Evolutionary conservation across 2,329 filamentous ascomycete species (phyloP).

Genomic region (Aspergillus transmontanensis): DNA sequence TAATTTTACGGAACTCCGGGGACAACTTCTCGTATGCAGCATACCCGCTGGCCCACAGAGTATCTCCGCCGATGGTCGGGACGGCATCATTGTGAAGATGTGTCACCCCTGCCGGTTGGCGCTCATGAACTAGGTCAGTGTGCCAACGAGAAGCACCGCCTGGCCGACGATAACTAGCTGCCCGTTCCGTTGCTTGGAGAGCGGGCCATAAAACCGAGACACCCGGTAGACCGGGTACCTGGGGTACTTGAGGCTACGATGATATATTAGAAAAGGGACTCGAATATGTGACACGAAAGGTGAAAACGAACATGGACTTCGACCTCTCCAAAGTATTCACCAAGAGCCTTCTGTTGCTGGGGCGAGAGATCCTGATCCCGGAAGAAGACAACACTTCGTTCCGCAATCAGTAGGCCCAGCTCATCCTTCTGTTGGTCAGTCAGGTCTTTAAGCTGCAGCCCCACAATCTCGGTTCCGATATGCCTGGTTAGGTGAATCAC

Average conservation of each 20-base stretch:
- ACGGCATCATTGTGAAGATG: slow-evolving; percentile 71
- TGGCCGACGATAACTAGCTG: slow-evolving; percentile 65
- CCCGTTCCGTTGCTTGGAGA: slow-evolving; percentile 62
- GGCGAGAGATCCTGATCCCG: slow-evolving; percentile 63
- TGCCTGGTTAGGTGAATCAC: slow-evolving; percentile 64
- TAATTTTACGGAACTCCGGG: slow-evolving; percentile 68
- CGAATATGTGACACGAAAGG: too few species aligned
- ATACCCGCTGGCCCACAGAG: slow-evolving; percentile 72
- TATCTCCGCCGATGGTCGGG: slow-evolving; percentile 67
- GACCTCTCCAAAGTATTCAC: slow-evolving; percentile 65
- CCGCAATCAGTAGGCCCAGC: slow-evolving; percentile 63
- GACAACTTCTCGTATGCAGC: slow-evolving; percentile 73
- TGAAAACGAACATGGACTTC: slow-evolving; percentile 63
- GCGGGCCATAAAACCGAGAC: slow-evolving; percentile 72
- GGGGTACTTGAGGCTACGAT: slow-evolving; percentile 66
- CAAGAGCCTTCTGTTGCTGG: slow-evolving; percentile 65
- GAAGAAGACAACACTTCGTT: slow-evolving; percentile 68
- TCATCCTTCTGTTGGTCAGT: slow-evolving; percentile 63
- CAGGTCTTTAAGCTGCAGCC: slow-evolving; percentile 64
- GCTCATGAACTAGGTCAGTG: slow-evolving; percentile 70
- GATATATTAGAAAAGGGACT: background rate
- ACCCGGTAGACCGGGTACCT: slow-evolving; percentile 68
- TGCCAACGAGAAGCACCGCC: slow-evolving; percentile 72
- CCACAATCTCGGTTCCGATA: slow-evolving; percentile 67
- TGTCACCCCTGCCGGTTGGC: slow-evolving; percentile 70